Evolutionary conservation across 768 basidiomycete species (phyloP).

Genomic region (Mrakia gelida): DNA sequence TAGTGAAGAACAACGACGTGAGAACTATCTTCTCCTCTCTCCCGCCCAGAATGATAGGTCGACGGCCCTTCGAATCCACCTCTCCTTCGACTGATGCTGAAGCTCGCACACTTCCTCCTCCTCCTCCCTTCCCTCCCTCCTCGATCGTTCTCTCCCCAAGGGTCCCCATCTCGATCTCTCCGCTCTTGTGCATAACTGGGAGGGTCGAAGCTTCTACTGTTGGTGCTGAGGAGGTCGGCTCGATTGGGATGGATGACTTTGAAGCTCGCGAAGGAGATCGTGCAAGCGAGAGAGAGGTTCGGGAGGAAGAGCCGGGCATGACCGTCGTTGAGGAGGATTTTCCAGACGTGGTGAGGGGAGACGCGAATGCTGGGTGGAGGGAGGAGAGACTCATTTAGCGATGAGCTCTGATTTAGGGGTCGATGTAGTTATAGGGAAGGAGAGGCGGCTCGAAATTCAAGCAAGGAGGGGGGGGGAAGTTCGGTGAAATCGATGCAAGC

Average conservation of each 20-base stretch:
- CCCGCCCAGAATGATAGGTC: conserved; percentile 7
- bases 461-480: not conserved
- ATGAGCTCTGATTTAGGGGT: no score
- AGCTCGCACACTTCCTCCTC: not conserved
- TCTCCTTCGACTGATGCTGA: not conserved
- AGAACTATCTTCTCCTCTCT: conserved; percentile 3
- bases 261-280: not conserved
- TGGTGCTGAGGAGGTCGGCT: not conserved
- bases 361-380: not conserved
- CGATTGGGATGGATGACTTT: not conserved
- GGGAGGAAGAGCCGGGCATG: not conserved
- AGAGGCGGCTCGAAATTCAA: no score
- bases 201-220: not conserved
- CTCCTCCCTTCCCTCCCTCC: not conserved
- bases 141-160: not conserved
- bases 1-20: not conserved
- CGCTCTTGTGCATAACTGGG: not conserved
- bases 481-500: not conserved
- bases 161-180: not conserved
- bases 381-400: not conserved
- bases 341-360: not conserved
- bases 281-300: not conserved
- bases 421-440: not conserved
- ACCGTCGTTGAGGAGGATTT: not conserved
- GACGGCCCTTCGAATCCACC: conserved; percentile 17